These are phyloP conservation scores for Chaetomium tenue DNA, from an alignment of 495 filamentous ascomycete genomes.

Conservation along the genomic window DNA sequence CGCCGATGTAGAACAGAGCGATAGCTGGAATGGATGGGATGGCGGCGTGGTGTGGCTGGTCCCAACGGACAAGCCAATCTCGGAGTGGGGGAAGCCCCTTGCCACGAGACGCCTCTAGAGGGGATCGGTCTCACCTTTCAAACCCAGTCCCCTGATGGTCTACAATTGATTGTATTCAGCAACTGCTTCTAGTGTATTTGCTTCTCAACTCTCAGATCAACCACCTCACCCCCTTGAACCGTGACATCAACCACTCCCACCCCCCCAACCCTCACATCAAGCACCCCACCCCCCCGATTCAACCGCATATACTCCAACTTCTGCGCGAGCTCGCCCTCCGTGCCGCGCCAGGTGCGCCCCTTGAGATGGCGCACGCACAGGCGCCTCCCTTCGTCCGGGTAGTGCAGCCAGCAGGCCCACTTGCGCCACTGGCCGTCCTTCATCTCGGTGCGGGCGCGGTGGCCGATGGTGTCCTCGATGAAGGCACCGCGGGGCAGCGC, in stretches of 20 bases:
- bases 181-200: not conserved
- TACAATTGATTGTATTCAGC: not conserved
- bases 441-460: slow-evolving; percentile 49
- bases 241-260: no score
- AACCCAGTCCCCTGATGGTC: not conserved
- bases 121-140: not conserved
- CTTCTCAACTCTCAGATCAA: not conserved
- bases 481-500: slow-evolving; percentile 45
- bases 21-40: slow-evolving; percentile 27
- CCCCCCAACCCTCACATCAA: not conserved
- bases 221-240: no score
- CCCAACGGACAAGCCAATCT: slow-evolving; percentile 31
- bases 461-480: slow-evolving; percentile 49
- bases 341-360: slow-evolving; percentile 45
- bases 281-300: slow-evolving; percentile 13
- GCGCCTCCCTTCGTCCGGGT: slow-evolving; percentile 41
- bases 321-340: slow-evolving; percentile 33
- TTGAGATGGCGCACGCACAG: slow-evolving; percentile 45
- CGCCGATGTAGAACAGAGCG: not conserved
- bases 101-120: slow-evolving; percentile 29
- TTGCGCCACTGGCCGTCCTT: slow-evolving; percentile 45
- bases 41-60: slow-evolving; percentile 38
- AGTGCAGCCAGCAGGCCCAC: slow-evolving; percentile 52
- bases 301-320: slow-evolving; percentile 33
- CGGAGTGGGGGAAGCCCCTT: slow-evolving; percentile 34